phyloP scores from a whole-genome alignment of 345 rosid species.

The Linum tenue region DNA sequence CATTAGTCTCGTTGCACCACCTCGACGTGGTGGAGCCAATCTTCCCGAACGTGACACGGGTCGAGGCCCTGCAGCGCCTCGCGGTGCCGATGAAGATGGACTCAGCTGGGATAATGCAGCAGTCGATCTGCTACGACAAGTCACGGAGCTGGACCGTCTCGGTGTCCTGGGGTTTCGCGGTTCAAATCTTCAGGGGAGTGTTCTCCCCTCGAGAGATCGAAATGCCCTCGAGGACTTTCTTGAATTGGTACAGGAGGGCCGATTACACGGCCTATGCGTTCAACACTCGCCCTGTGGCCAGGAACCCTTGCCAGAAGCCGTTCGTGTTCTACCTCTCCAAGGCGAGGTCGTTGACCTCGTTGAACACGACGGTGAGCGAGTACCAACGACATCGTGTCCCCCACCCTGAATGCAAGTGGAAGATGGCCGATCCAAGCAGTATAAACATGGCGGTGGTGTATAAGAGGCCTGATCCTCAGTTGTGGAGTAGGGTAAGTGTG shows the following conservation, averaged over 20 bases:
- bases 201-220: conserved; percentile 88
- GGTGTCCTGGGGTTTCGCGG: conserved; percentile 87
- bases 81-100: conserved; percentile 60
- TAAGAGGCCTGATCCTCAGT: conserved; percentile 57
- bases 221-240: conserved; percentile 90
- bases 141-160: conserved; percentile 67
- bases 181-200: conserved; percentile 72
- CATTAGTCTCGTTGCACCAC: conserved; percentile 83
- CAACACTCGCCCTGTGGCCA: conserved; percentile 85
- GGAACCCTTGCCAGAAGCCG: conserved; percentile 87
- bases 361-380: conserved; percentile 50
- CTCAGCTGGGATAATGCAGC: conserved; percentile 80
- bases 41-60: conserved; percentile 78
- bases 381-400: conserved; percentile 43
- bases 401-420: conserved; percentile 72
- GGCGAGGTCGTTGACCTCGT: conserved; percentile 31
- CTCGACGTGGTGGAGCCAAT: conserved; percentile 91
- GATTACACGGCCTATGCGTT: conserved; percentile 94
- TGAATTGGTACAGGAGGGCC: conserved; percentile 88
- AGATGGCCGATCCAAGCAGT: conserved; percentile 57
- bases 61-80: conserved; percentile 55
- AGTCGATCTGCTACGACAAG: conserved; percentile 85
- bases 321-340: conserved; percentile 59
- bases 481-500: conserved; percentile 71
- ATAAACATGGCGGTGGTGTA: conserved; percentile 41